phyloP scores from a whole-genome alignment of 1,284 basidiomycete genomes.

The Trametes sp. region DNA sequence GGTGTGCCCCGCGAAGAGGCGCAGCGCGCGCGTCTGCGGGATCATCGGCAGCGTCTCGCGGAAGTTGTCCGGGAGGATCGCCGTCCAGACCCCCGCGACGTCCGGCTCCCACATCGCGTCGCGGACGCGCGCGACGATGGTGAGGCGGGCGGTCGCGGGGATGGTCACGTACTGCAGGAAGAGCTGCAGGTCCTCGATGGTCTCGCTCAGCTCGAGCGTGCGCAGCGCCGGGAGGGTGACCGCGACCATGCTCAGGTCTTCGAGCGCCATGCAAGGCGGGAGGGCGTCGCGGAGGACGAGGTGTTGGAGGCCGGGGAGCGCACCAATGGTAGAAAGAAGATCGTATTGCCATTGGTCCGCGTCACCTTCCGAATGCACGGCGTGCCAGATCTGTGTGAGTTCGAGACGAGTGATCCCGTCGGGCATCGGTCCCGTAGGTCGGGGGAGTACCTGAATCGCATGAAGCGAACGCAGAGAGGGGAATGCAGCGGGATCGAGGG shows the following conservation, averaged over 20 bases:
- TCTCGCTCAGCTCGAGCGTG: slow-evolving; percentile 4
- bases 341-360: not conserved
- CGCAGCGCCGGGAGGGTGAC: not conserved
- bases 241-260: not conserved
- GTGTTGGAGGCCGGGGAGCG: not conserved
- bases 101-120: slow-evolving; percentile 17
- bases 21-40: not conserved
- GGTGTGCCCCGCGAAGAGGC: slow-evolving; percentile 8
- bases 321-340: not conserved
- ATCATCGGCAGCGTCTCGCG: slow-evolving; percentile 2
- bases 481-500: not conserved
- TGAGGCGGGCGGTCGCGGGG: not conserved
- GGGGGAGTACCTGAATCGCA: slow-evolving; percentile 10
- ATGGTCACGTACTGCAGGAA: slow-evolving; percentile 9
- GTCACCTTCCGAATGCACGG: not conserved
- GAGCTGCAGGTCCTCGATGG: slow-evolving; percentile 16
- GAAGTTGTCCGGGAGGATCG: slow-evolving; percentile 10
- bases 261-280: slow-evolving; percentile 8
- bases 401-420: not conserved
- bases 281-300: slow-evolving; percentile 9
- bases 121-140: slow-evolving; percentile 6
- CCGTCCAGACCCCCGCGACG: not conserved
- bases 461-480: not conserved
- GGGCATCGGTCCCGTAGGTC: not conserved
- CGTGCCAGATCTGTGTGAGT: slow-evolving; percentile 10